Evolutionary conservation across 176 grass and related monocot species (phyloP).

Genomic region (Eremochloa ophiuroides): DNA sequence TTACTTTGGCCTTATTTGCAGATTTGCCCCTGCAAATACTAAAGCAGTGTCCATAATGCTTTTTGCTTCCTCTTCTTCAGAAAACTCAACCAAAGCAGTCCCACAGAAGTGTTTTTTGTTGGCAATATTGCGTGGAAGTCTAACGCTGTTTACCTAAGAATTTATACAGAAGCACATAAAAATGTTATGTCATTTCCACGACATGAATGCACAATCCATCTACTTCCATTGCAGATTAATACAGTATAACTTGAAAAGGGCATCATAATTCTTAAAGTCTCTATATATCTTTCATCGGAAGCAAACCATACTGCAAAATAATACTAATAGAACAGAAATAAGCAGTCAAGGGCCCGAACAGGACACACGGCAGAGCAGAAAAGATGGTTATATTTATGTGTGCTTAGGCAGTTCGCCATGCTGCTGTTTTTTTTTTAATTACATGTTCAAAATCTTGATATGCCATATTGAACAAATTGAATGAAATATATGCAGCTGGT

Average conservation of each 20-base stretch:
- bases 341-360: background rate
- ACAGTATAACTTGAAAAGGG: background rate
- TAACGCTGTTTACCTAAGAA: constrained; percentile 75
- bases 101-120: constrained; percentile 69
- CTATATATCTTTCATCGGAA: background rate
- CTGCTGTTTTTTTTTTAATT: background rate
- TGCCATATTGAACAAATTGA: background rate
- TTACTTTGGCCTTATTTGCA: constrained; percentile 72
- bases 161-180: background rate
- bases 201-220: background rate
- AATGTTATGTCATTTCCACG: background rate
- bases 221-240: background rate
- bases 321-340: background rate
- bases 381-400: background rate
- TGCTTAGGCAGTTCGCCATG: background rate
- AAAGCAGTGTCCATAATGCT: constrained; percentile 35
- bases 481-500: background rate
- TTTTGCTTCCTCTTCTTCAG: constrained; percentile 64
- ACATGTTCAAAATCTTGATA: background rate
- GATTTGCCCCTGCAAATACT: constrained; percentile 48
- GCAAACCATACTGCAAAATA: background rate
- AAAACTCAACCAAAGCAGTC: constrained; percentile 77
- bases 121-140: constrained; percentile 62
- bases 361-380: background rate
- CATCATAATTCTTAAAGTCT: background rate